phyloP scores from a whole-genome alignment of 2,329 filamentous ascomycete species.

The Neobulgaria alba region DNA sequence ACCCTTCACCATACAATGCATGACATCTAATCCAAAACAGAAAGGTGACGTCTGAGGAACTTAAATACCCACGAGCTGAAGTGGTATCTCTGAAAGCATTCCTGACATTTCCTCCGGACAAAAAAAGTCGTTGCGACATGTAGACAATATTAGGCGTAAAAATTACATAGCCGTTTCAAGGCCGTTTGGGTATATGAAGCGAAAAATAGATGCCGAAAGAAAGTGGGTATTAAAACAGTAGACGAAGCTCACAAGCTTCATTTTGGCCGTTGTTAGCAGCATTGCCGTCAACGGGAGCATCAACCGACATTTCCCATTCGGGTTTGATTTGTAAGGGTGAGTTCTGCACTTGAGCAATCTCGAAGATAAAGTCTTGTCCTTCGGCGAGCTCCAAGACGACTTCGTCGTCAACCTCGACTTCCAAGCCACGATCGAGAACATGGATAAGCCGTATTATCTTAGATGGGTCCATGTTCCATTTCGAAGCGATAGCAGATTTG shows the following conservation, averaged over 20 bases:
- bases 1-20: not conserved
- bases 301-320: conserved; percentile 56
- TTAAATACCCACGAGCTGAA: not conserved
- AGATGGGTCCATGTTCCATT: conserved; percentile 70
- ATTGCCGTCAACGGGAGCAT: conserved; percentile 30
- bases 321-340: conserved; percentile 37
- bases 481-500: conserved; percentile 61
- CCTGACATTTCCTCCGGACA: not conserved
- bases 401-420: conserved; percentile 86
- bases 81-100: not conserved
- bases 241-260: conserved; percentile 28
- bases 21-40: not conserved
- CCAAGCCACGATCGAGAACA: conserved; percentile 64
- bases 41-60: not conserved
- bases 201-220: conserved; percentile 10
- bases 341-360: conserved; percentile 38
- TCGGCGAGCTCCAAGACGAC: conserved; percentile 76
- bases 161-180: conserved; percentile 10
- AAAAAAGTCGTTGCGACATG: not conserved
- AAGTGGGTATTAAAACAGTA: conserved; percentile 27
- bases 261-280: conserved; percentile 18
- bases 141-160: no score
- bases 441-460: conserved; percentile 65
- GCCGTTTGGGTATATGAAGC: conserved; percentile 17
- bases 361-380: conserved; percentile 82